These are phyloP conservation scores for Hanseniaspora gamundiae DNA, from an alignment of 1,139 yeast genomes.

Conservation along the genomic window DNA sequence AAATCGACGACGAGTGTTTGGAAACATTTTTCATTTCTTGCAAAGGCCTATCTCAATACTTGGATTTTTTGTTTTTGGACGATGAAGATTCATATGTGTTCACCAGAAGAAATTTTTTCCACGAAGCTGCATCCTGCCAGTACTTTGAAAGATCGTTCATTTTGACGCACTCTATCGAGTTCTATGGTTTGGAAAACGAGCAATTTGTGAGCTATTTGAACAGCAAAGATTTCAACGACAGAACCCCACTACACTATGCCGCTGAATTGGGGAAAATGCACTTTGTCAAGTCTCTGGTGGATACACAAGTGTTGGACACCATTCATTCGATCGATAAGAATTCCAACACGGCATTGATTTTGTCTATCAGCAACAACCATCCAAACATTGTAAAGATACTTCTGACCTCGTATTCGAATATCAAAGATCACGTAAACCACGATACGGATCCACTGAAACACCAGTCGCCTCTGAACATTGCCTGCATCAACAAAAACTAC, in stretches of 20 bases:
- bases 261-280: slow-evolving; percentile 56
- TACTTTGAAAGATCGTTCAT: slow-evolving; percentile 26
- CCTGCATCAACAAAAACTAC: slow-evolving; percentile 76
- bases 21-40: slow-evolving; percentile 17
- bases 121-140: slow-evolving; percentile 29
- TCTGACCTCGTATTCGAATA: slow-evolving; percentile 9
- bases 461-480: slow-evolving; percentile 72
- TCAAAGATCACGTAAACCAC: slow-evolving; percentile 16
- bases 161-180: slow-evolving; percentile 17
- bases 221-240: slow-evolving; percentile 47
- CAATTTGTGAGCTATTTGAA: slow-evolving; percentile 23
- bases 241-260: slow-evolving; percentile 83
- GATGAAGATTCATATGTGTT: slow-evolving; percentile 22
- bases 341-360: slow-evolving; percentile 67
- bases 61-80: slow-evolving; percentile 22
- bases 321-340: slow-evolving; percentile 51
- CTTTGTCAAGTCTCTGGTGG: slow-evolving; percentile 34
- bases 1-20: slow-evolving; percentile 22
- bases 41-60: slow-evolving; percentile 9
- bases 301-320: slow-evolving; percentile 10
- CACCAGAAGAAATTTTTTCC: slow-evolving; percentile 28
- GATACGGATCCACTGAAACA: slow-evolving; percentile 50
- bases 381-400: slow-evolving; percentile 36
- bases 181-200: slow-evolving; percentile 12
- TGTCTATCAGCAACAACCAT: slow-evolving; percentile 65